phyloP scores from a whole-genome alignment of 2,329 filamentous ascomycete species.

The Pseudogymnoascus sp. region DNA sequence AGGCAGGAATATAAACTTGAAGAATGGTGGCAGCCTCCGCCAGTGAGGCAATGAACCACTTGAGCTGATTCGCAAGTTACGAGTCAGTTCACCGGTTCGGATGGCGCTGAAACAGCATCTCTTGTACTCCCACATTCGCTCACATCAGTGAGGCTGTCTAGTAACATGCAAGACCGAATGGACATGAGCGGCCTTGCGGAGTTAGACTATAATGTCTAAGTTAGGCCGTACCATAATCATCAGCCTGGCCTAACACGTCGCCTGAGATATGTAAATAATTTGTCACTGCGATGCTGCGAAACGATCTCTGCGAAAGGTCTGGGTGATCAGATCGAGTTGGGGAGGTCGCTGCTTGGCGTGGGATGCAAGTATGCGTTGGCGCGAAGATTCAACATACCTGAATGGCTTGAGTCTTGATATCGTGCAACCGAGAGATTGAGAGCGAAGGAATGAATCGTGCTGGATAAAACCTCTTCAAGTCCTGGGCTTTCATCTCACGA shows the following conservation, averaged over 20 bases:
- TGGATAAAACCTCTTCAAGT: not conserved
- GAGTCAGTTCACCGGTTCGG: constrained; percentile 6
- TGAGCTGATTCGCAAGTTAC: not conserved
- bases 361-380: not conserved
- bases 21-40: not conserved
- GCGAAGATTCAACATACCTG: not conserved
- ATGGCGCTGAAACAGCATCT: constrained; percentile 2
- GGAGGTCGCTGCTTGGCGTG: too few relatives aligned
- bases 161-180: not conserved
- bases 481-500: not conserved
- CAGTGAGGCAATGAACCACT: not conserved
- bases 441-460: not conserved
- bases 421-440: not conserved
- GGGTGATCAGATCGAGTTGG: too few relatives aligned
- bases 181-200: not conserved
- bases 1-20: not conserved
- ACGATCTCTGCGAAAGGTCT: too few relatives aligned
- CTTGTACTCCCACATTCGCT: not conserved
- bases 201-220: too few relatives aligned
- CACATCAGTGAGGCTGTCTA: not conserved
- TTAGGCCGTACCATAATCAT: not conserved
- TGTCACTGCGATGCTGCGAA: too few relatives aligned
- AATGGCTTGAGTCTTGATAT: not conserved
- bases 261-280: too few relatives aligned
- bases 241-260: too few relatives aligned